Percentiles rank a stretch among this genome's conserved stretches.
Conservation (phyloP, 257 asterid genomes). For the Coffea eugenioides region DNA sequence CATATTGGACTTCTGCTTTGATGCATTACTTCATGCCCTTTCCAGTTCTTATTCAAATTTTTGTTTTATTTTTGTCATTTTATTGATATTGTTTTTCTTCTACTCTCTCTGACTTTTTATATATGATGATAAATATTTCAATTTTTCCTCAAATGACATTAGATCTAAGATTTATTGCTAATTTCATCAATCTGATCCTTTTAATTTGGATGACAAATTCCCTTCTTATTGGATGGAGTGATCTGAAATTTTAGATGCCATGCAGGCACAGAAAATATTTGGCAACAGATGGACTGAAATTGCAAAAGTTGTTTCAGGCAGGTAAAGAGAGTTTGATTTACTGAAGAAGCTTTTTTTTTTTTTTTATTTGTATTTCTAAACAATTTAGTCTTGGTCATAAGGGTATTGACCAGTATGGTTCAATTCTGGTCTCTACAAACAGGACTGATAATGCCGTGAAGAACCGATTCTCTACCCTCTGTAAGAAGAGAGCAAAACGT, state of each 20-base stretch:
- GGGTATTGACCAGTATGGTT: neutral
- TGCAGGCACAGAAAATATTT: slow-evolving; percentile 93
- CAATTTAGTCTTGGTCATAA: neutral
- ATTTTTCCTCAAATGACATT: neutral
- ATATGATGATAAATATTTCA: neutral
- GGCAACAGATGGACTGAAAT: slow-evolving; percentile 99
- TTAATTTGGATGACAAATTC: neutral
- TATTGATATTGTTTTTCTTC: neutral
- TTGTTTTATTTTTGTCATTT: neutral
- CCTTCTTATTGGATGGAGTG: slow-evolving; percentile 18
- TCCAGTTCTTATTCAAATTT: neutral
- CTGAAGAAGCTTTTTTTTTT: neutral
- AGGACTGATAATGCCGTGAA: slow-evolving; percentile 99
- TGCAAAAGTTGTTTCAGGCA: slow-evolving; percentile 99
- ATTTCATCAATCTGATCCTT: neutral
- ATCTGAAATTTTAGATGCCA: slow-evolving; percentile 25
- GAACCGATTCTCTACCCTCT: slow-evolving; percentile 92
- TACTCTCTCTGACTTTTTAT: neutral
- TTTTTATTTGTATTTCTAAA: neutral
- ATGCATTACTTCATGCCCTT: neutral
- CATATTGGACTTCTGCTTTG: neutral
- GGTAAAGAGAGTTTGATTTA: slow-evolving; percentile 44
- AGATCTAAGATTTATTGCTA: slow-evolving; percentile 9
- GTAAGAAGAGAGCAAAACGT: slow-evolving; percentile 89
- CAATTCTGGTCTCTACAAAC: slow-evolving; percentile 16